A percentile compares a stretch with the other conserved stretches of the same genome.
Evolutionary conservation across 768 basidiomycete genomes (phyloP).

Genomic region (Grammothele lineata): DNA sequence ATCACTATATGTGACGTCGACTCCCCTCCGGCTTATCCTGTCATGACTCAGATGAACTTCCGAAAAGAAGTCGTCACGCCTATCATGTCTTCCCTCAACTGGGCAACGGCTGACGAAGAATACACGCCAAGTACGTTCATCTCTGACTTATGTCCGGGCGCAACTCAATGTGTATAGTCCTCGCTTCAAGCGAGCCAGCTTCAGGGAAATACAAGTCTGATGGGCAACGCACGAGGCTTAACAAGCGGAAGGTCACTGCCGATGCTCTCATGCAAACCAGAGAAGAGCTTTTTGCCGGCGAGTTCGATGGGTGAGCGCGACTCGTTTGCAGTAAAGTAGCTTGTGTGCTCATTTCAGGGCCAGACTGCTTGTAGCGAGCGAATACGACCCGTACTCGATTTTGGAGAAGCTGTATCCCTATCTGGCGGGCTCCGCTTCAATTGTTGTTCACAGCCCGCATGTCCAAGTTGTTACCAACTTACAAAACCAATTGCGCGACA

Average conservation of each 20-base stretch:
- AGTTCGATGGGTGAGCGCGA: slow-evolving; percentile 83
- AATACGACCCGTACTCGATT: slow-evolving; percentile 83
- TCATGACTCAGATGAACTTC: slow-evolving; percentile 86
- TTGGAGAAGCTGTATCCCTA: slow-evolving; percentile 70
- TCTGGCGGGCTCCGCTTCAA: slow-evolving; percentile 78
- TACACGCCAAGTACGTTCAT: slow-evolving; percentile 56
- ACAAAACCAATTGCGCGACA: slow-evolving; percentile 62
- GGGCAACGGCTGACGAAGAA: slow-evolving; percentile 82
- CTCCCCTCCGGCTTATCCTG: slow-evolving; percentile 88
- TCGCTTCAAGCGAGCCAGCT: slow-evolving; percentile 56
- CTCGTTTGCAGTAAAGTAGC: no score
- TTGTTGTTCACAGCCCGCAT: slow-evolving; percentile 84
- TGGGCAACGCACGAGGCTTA: slow-evolving; percentile 62
- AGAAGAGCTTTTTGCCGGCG: slow-evolving; percentile 80
- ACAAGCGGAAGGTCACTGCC: slow-evolving; percentile 72
- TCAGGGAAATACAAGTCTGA: slow-evolving; percentile 63
- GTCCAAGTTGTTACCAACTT: slow-evolving; percentile 78
- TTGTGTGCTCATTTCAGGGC: background rate
- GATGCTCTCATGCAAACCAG: slow-evolving; percentile 59
- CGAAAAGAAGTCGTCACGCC: slow-evolving; percentile 47
- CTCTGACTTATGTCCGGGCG: background rate
- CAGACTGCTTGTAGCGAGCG: slow-evolving; percentile 76
- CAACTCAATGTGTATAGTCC: slow-evolving; percentile 34
- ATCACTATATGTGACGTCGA: slow-evolving; percentile 86
- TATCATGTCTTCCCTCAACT: slow-evolving; percentile 73